phyloP scores from a whole-genome alignment of 2,329 filamentous ascomycete species.

The Fusarium sp. region DNA sequence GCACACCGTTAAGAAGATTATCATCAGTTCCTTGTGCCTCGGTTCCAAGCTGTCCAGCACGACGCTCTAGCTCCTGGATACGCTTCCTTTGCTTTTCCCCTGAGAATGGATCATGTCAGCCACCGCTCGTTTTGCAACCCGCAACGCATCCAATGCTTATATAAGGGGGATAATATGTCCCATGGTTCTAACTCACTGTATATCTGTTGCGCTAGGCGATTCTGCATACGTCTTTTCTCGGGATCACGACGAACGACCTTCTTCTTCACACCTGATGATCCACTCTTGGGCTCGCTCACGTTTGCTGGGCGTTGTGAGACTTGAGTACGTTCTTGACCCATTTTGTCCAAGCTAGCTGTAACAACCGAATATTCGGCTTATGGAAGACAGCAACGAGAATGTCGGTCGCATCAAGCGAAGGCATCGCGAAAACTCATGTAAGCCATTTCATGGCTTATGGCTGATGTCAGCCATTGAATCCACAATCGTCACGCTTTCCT shows the following conservation, averaged over 20 bases:
- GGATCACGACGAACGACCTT: constrained; percentile 44
- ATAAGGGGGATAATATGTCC: not conserved
- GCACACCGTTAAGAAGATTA: not conserved
- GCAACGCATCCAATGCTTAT: not conserved
- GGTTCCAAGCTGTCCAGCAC: constrained; percentile 27
- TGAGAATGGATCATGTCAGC: constrained; percentile 48
- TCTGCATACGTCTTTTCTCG: constrained; percentile 49
- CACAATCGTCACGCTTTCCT: constrained; percentile 21
- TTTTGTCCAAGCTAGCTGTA: not conserved
- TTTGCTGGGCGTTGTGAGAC: constrained; percentile 2
- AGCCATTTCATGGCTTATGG: constrained; percentile 38
- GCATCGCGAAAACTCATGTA: constrained; percentile 28
- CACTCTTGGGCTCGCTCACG: not conserved
- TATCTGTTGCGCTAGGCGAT: constrained; percentile 66
- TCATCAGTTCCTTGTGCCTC: not conserved
- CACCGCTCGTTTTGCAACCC: constrained; percentile 1
- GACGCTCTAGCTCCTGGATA: constrained; percentile 48
- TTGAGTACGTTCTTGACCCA: constrained; percentile 29
- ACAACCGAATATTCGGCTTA: not conserved
- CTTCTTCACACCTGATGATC: constrained; percentile 22
- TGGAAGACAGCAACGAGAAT: constrained; percentile 3
- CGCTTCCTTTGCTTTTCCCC: constrained; percentile 51
- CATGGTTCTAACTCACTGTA: constrained; percentile 56
- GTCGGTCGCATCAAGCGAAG: constrained; percentile 6
- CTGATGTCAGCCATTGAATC: constrained; percentile 48